Percentiles rank a stretch among this genome's conserved stretches.
phyloP scores from a whole-genome alignment of 1,284 basidiomycete species.

The Heterobasidion occidentale region DNA sequence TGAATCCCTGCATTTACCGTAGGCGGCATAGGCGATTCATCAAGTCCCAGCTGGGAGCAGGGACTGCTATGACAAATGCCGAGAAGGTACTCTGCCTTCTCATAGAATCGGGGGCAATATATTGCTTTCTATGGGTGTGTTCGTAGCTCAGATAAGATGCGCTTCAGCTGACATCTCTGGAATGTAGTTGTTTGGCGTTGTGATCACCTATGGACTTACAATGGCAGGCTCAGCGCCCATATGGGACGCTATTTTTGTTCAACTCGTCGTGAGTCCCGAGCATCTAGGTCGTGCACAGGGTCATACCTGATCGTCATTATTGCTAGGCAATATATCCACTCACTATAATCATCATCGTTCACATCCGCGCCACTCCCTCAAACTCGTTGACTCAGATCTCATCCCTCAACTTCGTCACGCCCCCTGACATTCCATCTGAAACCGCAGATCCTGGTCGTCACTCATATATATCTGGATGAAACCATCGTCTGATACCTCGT shows the following conservation, averaged over 20 bases:
- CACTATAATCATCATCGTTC: not conserved
- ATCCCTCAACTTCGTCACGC: too few species aligned
- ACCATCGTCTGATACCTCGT: too few species aligned
- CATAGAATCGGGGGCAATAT: slow-evolving; percentile 7
- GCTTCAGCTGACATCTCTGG: not conserved
- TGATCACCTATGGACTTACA: too few species aligned
- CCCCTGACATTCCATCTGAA: too few species aligned
- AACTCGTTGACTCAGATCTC: too few species aligned
- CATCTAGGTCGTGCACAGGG: not conserved
- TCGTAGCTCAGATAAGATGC: not conserved
- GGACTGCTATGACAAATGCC: not conserved
- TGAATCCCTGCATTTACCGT: not conserved
- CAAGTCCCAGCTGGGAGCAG: not conserved
- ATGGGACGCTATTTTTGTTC: too few species aligned
- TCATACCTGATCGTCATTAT: too few species aligned
- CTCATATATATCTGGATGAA: too few species aligned
- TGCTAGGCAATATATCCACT: not conserved
- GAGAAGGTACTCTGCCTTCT: slow-evolving; percentile 5
- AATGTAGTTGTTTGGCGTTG: too few species aligned
- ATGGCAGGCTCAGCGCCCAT: too few species aligned
- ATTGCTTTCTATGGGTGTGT: slow-evolving; percentile 6
- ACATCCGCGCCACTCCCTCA: not conserved
- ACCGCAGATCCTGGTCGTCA: too few species aligned
- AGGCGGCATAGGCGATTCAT: not conserved
- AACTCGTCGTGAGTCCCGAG: not conserved